phyloP scores from a whole-genome alignment of 805 yeast genomes.

The Kregervanrija delftensis region DNA sequence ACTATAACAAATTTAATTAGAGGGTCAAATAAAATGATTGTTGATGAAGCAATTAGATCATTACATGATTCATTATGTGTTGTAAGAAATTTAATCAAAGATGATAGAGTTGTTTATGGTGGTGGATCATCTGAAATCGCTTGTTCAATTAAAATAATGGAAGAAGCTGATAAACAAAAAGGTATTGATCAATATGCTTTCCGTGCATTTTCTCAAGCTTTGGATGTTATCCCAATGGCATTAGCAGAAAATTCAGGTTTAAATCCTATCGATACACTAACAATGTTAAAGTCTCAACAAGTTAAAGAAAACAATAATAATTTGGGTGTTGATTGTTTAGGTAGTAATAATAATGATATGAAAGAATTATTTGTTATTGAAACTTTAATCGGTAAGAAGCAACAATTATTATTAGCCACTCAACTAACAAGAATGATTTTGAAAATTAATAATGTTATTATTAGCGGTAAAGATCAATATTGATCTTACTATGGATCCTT shows the following conservation, averaged over 20 bases:
- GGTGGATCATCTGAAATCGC: slow-evolving; percentile 98
- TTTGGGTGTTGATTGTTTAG: slow-evolving; percentile 92
- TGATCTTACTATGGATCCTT: slow-evolving; percentile 9
- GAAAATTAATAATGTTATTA: slow-evolving; percentile 93
- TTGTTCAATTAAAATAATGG: slow-evolving; percentile 84
- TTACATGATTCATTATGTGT: slow-evolving; percentile 96
- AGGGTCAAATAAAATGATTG: slow-evolving; percentile 97
- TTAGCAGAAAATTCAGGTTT: slow-evolving; percentile 96
- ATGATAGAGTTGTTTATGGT: slow-evolving; percentile 94
- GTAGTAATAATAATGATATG: slow-evolving; percentile 86
- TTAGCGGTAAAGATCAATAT: slow-evolving; percentile 36
- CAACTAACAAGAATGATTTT: slow-evolving; percentile 97
- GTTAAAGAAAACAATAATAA: slow-evolving; percentile 61
- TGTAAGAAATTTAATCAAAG: slow-evolving; percentile 89
- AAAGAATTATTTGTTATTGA: slow-evolving; percentile 90
- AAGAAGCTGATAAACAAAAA: slow-evolving; percentile 85
- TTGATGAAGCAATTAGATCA: slow-evolving; percentile 94
- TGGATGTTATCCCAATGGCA: slow-evolving; percentile 89
- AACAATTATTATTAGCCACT: slow-evolving; percentile 90
- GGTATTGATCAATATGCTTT: slow-evolving; percentile 98
- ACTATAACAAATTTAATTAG: slow-evolving; percentile 86
- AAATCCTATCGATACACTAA: slow-evolving; percentile 85
- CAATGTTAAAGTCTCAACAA: slow-evolving; percentile 79
- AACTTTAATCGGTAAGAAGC: slow-evolving; percentile 95
- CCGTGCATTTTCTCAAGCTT: slow-evolving; percentile 87